Base-by-base conservation (phyloP, 1,284 basidiomycete species). In the Coriolopsis trogii region DNA sequence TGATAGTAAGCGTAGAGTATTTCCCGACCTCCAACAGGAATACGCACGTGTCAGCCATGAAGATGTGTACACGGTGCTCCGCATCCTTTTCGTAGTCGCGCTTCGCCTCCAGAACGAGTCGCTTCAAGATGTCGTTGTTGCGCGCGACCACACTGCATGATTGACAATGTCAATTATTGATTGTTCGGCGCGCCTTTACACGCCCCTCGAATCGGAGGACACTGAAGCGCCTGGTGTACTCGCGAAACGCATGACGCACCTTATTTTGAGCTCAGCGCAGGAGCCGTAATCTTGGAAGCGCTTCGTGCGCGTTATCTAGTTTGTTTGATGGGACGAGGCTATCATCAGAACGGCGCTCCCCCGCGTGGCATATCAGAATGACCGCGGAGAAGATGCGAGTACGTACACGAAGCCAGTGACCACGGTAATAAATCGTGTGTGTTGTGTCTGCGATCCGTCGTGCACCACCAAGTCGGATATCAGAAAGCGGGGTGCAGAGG, bases 1-100 rank as follows among this genome's bases (percentile, higher is more conserved):
- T n/a, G n/a, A n/a, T n/a, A n/a, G n/a, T n/a, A n/a, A n/a, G n/a
- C n/a, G n/a, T n/a, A n/a, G n/a, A n/a, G n/a, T n/a, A n/a, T n/a
- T n/a, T n/a, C n/a, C n/a, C n/a, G n/a, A 18, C 46, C 40, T 46
- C 41, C 60, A 51, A 23, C 13, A 13, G 4, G 49, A 30, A 45
- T 53, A 67, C 86, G 79, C 78, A 91, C 87, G 86, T 87, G 72
- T 92, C 90, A 31, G 87, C 90, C 73, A 92, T 78, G 71, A 87
- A 92, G 55, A 92, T 92, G 64, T 92, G 89, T 46, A 92, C 89
- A 54, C 88, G 84, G 64, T 92, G 89, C 61, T 91, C 89, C 51
- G 90, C 88, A 69, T 92, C 89, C 70, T 89, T 91, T 70, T 92
- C 90, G 60, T 92, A 92, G 56, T 91, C 88, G 48, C 83, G 81